phyloP scores from a whole-genome alignment of 140 eudicot species.

The Bidens hawaiensis region DNA sequence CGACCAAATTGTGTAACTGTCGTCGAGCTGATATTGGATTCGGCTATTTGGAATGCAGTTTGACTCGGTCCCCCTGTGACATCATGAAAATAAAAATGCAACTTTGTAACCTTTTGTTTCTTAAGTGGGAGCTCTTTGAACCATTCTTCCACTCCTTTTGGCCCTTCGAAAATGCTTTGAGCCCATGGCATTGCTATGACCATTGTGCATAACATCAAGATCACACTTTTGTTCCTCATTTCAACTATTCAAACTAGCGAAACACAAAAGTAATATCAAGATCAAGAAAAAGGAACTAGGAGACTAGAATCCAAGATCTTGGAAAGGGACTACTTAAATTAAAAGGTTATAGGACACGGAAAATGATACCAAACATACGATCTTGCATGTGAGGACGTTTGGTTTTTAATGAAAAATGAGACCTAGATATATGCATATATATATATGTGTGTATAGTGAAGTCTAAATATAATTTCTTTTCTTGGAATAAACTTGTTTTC shows the following conservation, averaged over 20 bases:
- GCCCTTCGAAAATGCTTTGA: conserved; percentile 26
- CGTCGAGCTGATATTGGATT: conserved; percentile 23
- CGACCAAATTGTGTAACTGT: conserved; percentile 32
- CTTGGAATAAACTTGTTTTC: too few species aligned
- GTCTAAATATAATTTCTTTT: too few species aligned
- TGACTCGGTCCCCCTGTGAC: conserved; percentile 23
- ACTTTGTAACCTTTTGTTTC: conserved; percentile 34
- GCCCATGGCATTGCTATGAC: conserved; percentile 21
- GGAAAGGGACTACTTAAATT: background rate
- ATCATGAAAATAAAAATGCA: conserved; percentile 62
- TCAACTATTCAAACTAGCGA: background rate
- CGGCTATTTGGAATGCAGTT: conserved; percentile 35
- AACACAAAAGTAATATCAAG: background rate
- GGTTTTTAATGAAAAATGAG: background rate
- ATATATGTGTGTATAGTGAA: too few species aligned
- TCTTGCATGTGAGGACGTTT: background rate
- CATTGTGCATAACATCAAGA: conserved; percentile 25
- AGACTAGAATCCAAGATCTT: background rate
- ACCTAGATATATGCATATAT: too few species aligned
- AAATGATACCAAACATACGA: background rate
- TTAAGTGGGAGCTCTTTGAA: conserved; percentile 33
- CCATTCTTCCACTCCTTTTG: conserved; percentile 42
- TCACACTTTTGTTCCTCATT: conserved; percentile 20
- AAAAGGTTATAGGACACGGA: background rate
- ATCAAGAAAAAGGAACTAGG: background rate